Base-by-base conservation (phyloP, 1,284 basidiomycete genomes). In the Ustilago curta region DNA sequence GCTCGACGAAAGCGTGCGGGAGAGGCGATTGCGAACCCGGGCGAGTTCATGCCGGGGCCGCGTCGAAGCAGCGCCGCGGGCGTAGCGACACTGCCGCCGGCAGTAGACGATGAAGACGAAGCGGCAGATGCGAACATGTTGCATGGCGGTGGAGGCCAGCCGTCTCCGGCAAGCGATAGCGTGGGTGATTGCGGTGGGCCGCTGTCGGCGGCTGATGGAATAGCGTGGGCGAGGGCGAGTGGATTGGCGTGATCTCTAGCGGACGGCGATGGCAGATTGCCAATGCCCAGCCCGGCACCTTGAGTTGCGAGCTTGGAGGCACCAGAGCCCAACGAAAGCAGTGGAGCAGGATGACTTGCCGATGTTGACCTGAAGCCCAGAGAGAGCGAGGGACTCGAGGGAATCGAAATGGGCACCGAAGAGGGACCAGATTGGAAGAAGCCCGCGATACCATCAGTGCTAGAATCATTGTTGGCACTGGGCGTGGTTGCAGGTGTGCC, bases 1-100 rank as follows among this genome's bases (percentile, higher is more conserved):
- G 70, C 70, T 43, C 78, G 37, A 16, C 78, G 63, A 45, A 77
- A 71, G 6, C 76, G 67, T 2, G 67, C 71, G 12, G 67, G 66
- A 3, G 66, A 69, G 25, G 56, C 63, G 23, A 70, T 53, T 4
- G 58, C 56, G 18, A 70, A 69, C 3, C 66, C 66, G 5, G 66
- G 68, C 40, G 72, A 70, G 56, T 55, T 57, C 57, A 70, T 70
- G 4, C 50, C 66, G n/a, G 39, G 71, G 1, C 49, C 44, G 4
- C 71, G 51, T 31, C 72, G 44, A 8, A 70, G 42, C 49, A 75
- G 35, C 1, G 52, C 61, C n/a, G 66, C 58, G 11, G 66, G 40
- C 2, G 65, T 59, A 2, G 56, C 48, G 39, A 52, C 56, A 35
- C 56, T 47, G 7, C 59, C 51, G 40, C 56, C 50, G 7, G 52